Evolutionary conservation across 345 rosid genomes (phyloP), one percentile per base, ranked within the genome.

Genomic region (Sisymbrium irio): DNA sequence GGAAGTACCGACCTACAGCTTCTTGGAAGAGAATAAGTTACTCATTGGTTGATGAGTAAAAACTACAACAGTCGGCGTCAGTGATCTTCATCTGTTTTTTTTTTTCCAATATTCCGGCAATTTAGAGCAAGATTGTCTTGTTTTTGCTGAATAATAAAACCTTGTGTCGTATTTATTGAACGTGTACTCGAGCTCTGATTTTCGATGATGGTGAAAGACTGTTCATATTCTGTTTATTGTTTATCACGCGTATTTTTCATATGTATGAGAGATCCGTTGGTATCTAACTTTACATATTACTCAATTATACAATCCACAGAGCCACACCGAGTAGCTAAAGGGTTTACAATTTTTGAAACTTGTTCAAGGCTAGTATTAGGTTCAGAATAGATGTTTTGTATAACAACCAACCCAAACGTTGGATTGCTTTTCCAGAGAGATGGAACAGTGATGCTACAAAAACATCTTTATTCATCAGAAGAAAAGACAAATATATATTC

Each of bases 1-100:
- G 78, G 97, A 93, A 78, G 97, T 93, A 25, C 98, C 98, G 30
- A 86, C 93, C 41, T 93, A 91, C 82, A 77, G 82, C 82, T 93
- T 93, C 89, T 33, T 93, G 87, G 94, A 86, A 2, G 96, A 89
- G 65, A 87, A 89, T 79, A 93, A 93, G 83, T 75, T 91, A 76
- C 49, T 93, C 77, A 74, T 93, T 46, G 96, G 98, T 47, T 91
- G 82, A 93, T 76, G 63, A 62, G 2, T 10, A 50, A 79, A 63
- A 3, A 20, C 5, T 14, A 56, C 54, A 19, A 15, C 46, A 33
- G 6, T 15, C 37, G 54, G 37, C 20, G 36, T 72, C 35, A 35
- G 14, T 22, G 57, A 64, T 33, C 40, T 68, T 67, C 1, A 49
- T 40, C 15, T 67, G 35, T 7, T 68, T 25, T 4, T 5, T 71